These are phyloP conservation scores for Dactylellina drechsleri DNA, from an alignment of 2,329 filamentous ascomycete species.

Conservation along the genomic window DNA sequence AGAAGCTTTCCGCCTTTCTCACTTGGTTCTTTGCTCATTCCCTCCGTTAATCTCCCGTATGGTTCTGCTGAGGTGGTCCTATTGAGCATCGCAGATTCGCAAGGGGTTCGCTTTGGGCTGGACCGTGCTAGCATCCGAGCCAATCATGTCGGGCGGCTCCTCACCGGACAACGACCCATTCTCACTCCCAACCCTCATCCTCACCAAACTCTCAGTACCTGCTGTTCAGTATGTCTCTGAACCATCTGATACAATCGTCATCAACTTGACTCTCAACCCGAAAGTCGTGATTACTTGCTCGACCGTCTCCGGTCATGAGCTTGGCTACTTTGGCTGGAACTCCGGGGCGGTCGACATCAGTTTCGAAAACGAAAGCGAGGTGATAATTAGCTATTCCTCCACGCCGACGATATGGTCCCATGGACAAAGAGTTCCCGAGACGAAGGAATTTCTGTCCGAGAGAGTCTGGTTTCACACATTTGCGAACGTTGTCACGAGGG, in stretches of 20 bases:
- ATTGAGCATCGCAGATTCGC: slow-evolving; percentile 30
- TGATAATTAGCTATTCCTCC: slow-evolving; percentile 50
- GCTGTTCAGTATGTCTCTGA: slow-evolving; percentile 31
- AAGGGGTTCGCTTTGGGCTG: slow-evolving; percentile 25
- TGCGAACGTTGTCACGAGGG: slow-evolving; percentile 50
- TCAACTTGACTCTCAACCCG: slow-evolving; percentile 43
- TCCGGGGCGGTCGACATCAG: slow-evolving; percentile 46
- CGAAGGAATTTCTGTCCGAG: slow-evolving; percentile 46
- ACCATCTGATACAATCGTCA: slow-evolving; percentile 45
- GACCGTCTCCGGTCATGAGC: slow-evolving; percentile 44
- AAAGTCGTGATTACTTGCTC: slow-evolving; percentile 49
- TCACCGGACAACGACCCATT: slow-evolving; percentile 31
- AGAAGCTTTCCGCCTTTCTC: not conserved
- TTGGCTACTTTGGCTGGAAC: slow-evolving; percentile 53
- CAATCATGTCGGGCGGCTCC: slow-evolving; percentile 35
- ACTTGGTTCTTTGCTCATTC: not conserved
- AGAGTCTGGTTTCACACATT: slow-evolving; percentile 53
- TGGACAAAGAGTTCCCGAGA: slow-evolving; percentile 49
- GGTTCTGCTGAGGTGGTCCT: slow-evolving; percentile 1
- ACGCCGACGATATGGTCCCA: slow-evolving; percentile 51
- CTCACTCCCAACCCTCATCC: slow-evolving; percentile 39
- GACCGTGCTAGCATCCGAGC: slow-evolving; percentile 31
- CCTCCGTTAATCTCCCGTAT: slow-evolving; percentile 5
- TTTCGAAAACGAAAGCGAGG: slow-evolving; percentile 47
- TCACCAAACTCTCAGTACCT: slow-evolving; percentile 49